Base-by-base conservation (phyloP, 768 basidiomycete genomes). In the Termitomyces sp. region DNA sequence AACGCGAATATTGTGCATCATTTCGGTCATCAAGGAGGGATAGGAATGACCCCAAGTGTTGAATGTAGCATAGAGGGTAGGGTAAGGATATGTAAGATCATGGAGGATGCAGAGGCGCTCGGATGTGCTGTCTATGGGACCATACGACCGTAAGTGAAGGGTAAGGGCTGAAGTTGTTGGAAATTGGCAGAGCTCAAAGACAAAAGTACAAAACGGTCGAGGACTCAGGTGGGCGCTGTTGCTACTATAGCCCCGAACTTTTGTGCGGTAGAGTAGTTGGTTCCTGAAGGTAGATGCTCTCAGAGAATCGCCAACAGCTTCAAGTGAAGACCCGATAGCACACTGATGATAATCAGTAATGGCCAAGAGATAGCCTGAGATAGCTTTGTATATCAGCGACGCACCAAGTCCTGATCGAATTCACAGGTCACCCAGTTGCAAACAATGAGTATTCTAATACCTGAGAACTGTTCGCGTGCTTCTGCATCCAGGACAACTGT, bases 41-140 rank as follows among this genome's bases (percentile, higher is more conserved):
- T 32, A 49, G 3, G n/a, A 5, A 38, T 52, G 39, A 7, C 51
- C 51, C 50, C 22, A 44, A 24, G 33, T 44, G n/a, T 7, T 44
- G 8, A 59, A 53, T 45, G 20, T 53, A 16, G 58, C 58, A 45
- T 53, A 59, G 15, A 52, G 50, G 4, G 18, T 35, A 1, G 58
- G 51, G 35, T 51, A 36, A 6, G 51, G 51, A n/a, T 59, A 36
- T 24, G 40, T 52, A 8, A 59, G 40, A 22, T 59, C 58, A 20
- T 59, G 49, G 20, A 59, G 39, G 40, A 59, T 36, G 28, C 32
- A 59, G 42, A 59, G 58, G 15, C 51, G 32, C 22, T 59, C 58
- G 7, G 33, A 45, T 33, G 46, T 22, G 32, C 16, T 57, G 57
- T 38, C 57, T 24, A 39, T 2, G 11, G 16, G 18, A 39, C 24